Conservation (phyloP, 1,284 basidiomycete species). For the Trichosporon coremiiforme region DNA sequence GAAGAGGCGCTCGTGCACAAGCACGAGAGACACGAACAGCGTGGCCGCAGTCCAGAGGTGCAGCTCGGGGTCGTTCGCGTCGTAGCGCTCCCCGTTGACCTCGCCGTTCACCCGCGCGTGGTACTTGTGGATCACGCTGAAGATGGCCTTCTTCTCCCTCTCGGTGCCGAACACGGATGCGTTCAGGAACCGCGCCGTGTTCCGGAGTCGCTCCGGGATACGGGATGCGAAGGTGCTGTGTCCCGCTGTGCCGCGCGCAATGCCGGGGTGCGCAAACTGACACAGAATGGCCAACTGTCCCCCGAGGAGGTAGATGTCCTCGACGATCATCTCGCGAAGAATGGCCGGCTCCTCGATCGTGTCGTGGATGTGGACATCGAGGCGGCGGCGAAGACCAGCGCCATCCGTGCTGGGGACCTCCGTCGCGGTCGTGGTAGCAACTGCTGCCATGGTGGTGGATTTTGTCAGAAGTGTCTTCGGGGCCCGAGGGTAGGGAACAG, state of each 20-base stretch:
- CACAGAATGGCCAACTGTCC: not conserved
- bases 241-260: not conserved
- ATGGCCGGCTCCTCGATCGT: not conserved
- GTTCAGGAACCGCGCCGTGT: constrained; percentile 6
- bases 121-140: not conserved
- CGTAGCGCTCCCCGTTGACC: not conserved
- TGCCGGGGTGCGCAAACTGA: constrained; percentile 2
- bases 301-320: constrained; percentile 5
- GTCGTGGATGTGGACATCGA: not conserved
- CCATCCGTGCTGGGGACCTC: not conserved
- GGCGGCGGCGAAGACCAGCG: not conserved
- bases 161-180: constrained; percentile 5
- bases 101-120: not conserved
- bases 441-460: not conserved
- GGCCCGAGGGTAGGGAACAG: not conserved
- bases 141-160: constrained; percentile 3
- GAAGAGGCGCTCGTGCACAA: constrained; percentile 8
- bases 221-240: constrained; percentile 1
- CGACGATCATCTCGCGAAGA: constrained; percentile 1
- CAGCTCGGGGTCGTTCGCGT: not conserved
- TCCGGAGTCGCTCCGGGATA: not conserved
- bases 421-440: constrained; percentile 3
- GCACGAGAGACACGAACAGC: not conserved
- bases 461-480: not conserved
- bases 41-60: not conserved